Conservation (phyloP, 1,284 basidiomycete genomes). For the Retiboletus flavoniger region DNA sequence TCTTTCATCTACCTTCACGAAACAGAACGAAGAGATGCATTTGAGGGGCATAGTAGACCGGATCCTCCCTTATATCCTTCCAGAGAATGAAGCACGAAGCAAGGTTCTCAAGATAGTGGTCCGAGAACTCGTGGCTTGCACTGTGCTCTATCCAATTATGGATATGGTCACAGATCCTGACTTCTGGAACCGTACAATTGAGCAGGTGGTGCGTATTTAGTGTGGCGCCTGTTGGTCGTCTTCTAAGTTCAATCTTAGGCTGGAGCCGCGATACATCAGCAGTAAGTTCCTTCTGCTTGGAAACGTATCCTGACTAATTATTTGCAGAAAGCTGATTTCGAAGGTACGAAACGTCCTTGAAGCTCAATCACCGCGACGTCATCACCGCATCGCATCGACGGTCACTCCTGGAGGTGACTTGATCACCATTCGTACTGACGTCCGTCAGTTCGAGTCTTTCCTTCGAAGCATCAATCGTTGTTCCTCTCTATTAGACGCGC, state of each 20-base stretch:
- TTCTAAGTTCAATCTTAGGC: conserved; percentile 49
- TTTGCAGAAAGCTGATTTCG: conserved; percentile 69
- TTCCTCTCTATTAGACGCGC: conserved; percentile 82
- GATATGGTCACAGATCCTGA: conserved; percentile 93
- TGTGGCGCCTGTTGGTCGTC: background rate
- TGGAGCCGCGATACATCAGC: conserved; percentile 86
- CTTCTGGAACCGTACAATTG: conserved; percentile 93
- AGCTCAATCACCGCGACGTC: conserved; percentile 64
- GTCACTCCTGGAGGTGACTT: conserved; percentile 52
- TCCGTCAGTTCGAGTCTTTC: conserved; percentile 86
- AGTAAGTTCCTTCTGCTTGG: conserved; percentile 50
- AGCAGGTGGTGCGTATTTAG: conserved; percentile 70
- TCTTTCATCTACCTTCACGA: conserved; percentile 83
- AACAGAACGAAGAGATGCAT: conserved; percentile 86
- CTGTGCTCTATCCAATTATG: conserved; percentile 82
- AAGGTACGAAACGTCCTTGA: conserved; percentile 83
- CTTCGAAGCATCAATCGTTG: conserved; percentile 79
- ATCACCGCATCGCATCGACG: conserved; percentile 40
- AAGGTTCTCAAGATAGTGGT: conserved; percentile 70
- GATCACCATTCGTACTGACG: conserved; percentile 75
- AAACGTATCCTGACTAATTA: conserved; percentile 6
- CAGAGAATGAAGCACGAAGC: conserved; percentile 73
- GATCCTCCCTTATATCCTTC: conserved; percentile 71
- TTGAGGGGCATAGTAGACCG: conserved; percentile 70
- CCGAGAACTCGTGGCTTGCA: conserved; percentile 81